Base-by-base conservation (phyloP, 2,329 filamentous ascomycete genomes). In the Geosmithia morbida region DNA sequence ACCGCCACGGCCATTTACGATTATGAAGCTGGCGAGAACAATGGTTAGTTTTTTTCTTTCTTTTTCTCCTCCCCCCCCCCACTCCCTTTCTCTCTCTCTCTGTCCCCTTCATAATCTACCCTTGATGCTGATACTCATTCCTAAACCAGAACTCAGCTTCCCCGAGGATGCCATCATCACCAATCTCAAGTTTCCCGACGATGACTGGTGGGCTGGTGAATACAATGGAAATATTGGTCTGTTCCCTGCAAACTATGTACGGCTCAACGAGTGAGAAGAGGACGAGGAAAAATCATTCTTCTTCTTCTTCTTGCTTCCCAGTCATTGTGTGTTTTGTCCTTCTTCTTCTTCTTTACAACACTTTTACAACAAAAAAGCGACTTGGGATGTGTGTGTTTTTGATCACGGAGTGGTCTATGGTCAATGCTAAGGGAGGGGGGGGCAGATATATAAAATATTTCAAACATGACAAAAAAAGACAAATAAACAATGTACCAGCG, bases 171-270 rank as follows among this genome's bases (percentile, higher is more conserved):
- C 85, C 40, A 87, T 72, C 52, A 83, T 98, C 56, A 84, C 77
- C 26, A 76, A 84, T 59, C 70, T 98, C 53, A 87, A 96, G 69
- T 97, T 97, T 66, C 92, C 92, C 2, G 92, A 97, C 57, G 90
- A 97, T 54, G 92, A 98, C 61, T 98, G 92, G 92, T 98, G 92
- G 92, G 85, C 90, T 57, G 92, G 92, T 49, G 80, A 85, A 57
- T 94, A 84, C 64, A 74, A 81, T 22, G 88, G 88, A 46, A 76
- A 82, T 49, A 76, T 77, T 29, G 92, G 92, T 51, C 74, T 98
- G 43, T 98, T 98, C 77, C 81, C 81, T 13, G 75, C 80, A 59
- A 83, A 84, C 61, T 84, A 84, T 55, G 81, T 84, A 52, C 67
- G 81, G 61, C 64, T 82, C 47, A 65, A 78, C 55, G 52, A 60